phyloP scores from a whole-genome alignment of 257 asterid genomes.

The Solanum bulbocastanum region DNA sequence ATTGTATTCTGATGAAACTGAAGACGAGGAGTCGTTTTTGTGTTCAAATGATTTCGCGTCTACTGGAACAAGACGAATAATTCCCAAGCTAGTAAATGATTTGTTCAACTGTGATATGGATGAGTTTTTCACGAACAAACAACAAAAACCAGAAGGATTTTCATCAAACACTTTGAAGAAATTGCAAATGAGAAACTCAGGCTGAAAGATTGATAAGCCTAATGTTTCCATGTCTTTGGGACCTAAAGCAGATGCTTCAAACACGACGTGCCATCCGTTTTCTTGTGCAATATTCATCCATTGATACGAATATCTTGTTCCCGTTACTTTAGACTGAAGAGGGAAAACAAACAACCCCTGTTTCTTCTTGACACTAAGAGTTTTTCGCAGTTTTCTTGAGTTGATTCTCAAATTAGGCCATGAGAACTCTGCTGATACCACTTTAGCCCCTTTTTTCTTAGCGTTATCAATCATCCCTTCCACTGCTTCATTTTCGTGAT shows the following conservation, averaged over 20 bases:
- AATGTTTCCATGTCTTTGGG: slow-evolving; percentile 86
- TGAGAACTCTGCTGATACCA: slow-evolving; percentile 45
- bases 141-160: slow-evolving; percentile 82
- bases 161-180: slow-evolving; percentile 71
- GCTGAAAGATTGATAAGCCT: slow-evolving; percentile 67
- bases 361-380: slow-evolving; percentile 18
- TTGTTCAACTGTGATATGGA: slow-evolving; percentile 15
- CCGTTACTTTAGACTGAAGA: slow-evolving; percentile 61
- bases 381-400: slow-evolving; percentile 41
- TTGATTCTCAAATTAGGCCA: slow-evolving; percentile 66
- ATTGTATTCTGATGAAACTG: neutral
- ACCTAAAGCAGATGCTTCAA: slow-evolving; percentile 72
- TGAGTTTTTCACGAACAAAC: slow-evolving; percentile 60
- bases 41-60: neutral
- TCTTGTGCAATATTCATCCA: slow-evolving; percentile 84
- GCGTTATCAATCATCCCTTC: slow-evolving; percentile 39
- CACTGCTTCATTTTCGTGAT: slow-evolving; percentile 49
- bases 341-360: slow-evolving; percentile 69
- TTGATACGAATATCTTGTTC: slow-evolving; percentile 54
- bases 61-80: slow-evolving; percentile 44
- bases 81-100: slow-evolving; percentile 33
- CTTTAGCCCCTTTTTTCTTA: slow-evolving; percentile 26
- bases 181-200: slow-evolving; percentile 63
- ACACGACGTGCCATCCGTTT: slow-evolving; percentile 74
- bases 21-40: neutral